Conservation (phyloP, 805 yeast genomes). For the Limtongozyma cylindracea region DNA sequence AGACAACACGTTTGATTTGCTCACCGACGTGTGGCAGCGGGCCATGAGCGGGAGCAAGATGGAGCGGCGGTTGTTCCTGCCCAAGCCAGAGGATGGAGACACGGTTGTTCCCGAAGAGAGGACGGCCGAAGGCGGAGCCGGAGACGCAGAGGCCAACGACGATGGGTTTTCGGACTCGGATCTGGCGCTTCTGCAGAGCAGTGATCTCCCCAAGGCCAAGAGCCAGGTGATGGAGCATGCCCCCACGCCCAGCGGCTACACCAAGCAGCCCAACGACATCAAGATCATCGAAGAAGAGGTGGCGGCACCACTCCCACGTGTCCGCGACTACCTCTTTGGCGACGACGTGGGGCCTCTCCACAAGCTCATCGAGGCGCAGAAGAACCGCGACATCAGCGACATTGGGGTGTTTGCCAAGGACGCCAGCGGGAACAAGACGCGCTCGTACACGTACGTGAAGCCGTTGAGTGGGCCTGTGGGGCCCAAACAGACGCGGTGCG, state of each 20-base stretch:
- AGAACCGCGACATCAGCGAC: slow-evolving; percentile 5
- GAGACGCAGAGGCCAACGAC: no score
- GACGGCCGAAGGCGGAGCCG: no score
- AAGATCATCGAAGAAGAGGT: slow-evolving; percentile 23
- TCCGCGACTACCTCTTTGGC: slow-evolving; percentile 52
- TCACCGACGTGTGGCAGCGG: slow-evolving; percentile 31
- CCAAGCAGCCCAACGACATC: slow-evolving; percentile 18
- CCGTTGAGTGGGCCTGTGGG: slow-evolving; percentile 68
- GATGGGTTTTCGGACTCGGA: no score
- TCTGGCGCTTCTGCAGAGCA: no score
- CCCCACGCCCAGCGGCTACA: slow-evolving; percentile 23
- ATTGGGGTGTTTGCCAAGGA: no score
- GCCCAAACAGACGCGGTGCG: slow-evolving; percentile 72
- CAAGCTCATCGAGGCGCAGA: slow-evolving; percentile 10
- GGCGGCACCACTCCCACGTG: slow-evolving; percentile 54
- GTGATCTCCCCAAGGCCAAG: no score
- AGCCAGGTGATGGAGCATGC: slow-evolving; percentile 10
- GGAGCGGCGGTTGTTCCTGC: no score
- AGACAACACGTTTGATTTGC: slow-evolving; percentile 22
- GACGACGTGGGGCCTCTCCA: slow-evolving; percentile 15
- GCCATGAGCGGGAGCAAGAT: no score
- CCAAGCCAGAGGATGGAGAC: no score
- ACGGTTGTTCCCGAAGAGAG: no score
- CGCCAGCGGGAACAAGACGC: slow-evolving; percentile 13
- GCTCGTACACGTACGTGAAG: slow-evolving; percentile 44